Conservation (phyloP, 2,329 filamentous ascomycete species). For the Epichloe amarillans region DNA sequence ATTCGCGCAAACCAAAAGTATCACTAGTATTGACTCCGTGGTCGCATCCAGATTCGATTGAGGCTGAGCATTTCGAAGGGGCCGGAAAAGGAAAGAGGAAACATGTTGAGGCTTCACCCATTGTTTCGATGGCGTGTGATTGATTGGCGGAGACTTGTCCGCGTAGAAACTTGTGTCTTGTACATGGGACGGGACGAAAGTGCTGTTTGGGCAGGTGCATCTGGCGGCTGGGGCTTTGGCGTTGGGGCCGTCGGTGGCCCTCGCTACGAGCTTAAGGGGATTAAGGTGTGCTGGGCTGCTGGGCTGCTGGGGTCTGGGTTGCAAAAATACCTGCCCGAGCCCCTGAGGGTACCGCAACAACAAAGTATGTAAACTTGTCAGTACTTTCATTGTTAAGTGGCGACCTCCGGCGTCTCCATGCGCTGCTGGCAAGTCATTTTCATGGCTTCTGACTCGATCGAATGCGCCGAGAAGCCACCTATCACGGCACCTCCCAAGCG, state of each 20-base stretch:
- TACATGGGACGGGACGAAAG: no score
- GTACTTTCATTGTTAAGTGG: background rate
- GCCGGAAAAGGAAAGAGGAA: conserved; percentile 7
- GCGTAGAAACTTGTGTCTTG: background rate
- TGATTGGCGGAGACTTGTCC: background rate
- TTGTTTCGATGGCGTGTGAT: background rate
- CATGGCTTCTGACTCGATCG: background rate
- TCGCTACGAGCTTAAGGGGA: conserved; percentile 4
- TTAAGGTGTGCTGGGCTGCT: background rate
- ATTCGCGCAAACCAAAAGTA: background rate
- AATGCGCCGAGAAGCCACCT: background rate
- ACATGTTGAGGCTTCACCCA: background rate
- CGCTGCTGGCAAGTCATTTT: background rate
- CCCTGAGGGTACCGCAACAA: no score
- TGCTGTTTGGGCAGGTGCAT: no score
- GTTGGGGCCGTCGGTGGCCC: no score
- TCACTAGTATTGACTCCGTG: no score
- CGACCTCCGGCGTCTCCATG: background rate
- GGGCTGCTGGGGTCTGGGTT: no score
- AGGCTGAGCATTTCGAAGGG: conserved; percentile 10
- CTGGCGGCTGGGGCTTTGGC: no score
- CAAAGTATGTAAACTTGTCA: no score
- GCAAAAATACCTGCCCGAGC: no score
- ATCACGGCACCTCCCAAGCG: background rate
- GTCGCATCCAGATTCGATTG: conserved; percentile 6